Evolutionary conservation across 371 early-diverging fungal species (phyloP).

Genomic region (Mucor indicus): DNA sequence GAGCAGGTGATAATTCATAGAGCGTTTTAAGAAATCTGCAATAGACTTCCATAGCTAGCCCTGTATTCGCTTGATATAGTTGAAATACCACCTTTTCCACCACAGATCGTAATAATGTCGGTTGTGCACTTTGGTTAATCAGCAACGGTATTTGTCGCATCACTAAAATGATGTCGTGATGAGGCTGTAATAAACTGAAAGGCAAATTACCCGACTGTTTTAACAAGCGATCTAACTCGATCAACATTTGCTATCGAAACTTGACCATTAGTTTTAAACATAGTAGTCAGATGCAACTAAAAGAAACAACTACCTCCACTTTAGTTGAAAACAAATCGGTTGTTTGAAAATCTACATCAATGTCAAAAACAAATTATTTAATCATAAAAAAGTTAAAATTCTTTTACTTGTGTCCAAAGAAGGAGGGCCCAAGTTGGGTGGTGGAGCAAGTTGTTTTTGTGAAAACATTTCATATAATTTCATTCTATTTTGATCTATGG

Average conservation of each 20-base stretch:
- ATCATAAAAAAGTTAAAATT: no score
- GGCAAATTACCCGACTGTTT: conserved; percentile 53
- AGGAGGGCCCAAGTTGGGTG: no score
- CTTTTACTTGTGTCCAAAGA: no score
- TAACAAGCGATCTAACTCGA: conserved; percentile 78
- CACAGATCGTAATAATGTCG: conserved; percentile 64
- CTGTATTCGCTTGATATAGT: conserved; percentile 73
- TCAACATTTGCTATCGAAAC: conserved; percentile 50
- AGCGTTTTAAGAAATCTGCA: conserved; percentile 76
- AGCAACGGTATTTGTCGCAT: conserved; percentile 72
- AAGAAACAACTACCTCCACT: conserved; percentile 15
- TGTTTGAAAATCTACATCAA: conserved; percentile 2
- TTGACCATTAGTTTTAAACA: no score
- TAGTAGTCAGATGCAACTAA: background rate
- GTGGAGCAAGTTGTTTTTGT: conserved; percentile 9
- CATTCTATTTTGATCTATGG: conserved; percentile 19
- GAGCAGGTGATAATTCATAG: conserved; percentile 72
- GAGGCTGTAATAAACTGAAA: conserved; percentile 68
- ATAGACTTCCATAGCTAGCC: conserved; percentile 78
- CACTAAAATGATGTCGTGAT: conserved; percentile 75
- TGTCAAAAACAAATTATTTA: conserved; percentile 13
- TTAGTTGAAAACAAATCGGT: conserved; percentile 16
- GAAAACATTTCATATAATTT: conserved; percentile 30
- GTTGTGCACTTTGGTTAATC: conserved; percentile 60
- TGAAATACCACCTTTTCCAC: conserved; percentile 82